A percentile compares a stretch with the other conserved stretches of the same genome.
These are phyloP conservation scores for Clarireedia monteithiana DNA, from an alignment of 2,329 filamentous ascomycete species.

Conservation along the genomic window DNA sequence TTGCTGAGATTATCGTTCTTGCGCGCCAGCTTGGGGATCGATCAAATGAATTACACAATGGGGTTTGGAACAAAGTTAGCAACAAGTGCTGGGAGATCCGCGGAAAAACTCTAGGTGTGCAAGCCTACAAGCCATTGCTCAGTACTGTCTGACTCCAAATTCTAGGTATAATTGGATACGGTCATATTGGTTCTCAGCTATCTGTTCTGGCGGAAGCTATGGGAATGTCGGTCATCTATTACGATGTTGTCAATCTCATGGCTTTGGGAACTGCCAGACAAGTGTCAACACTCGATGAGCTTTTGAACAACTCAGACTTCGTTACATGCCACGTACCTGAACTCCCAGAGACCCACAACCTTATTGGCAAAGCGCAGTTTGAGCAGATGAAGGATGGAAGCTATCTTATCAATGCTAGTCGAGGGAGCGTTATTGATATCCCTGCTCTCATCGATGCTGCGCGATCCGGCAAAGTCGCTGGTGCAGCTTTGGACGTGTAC, in stretches of 20 bases:
- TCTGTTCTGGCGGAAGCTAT: constrained; percentile 94
- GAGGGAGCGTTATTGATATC: constrained; percentile 91
- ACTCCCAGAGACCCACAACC: constrained; percentile 81
- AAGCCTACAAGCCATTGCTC: neutral
- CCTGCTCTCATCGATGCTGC: constrained; percentile 83
- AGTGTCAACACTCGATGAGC: constrained; percentile 65
- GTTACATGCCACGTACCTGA: constrained; percentile 93
- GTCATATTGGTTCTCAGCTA: constrained; percentile 92
- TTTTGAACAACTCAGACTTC: constrained; percentile 79
- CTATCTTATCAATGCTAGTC: constrained; percentile 93
- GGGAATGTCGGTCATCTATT: constrained; percentile 98
- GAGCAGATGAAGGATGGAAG: constrained; percentile 85
- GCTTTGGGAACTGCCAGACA: constrained; percentile 81
- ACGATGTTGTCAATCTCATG: constrained; percentile 92
- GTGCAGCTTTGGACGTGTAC: constrained; percentile 94
- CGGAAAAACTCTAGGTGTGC: constrained; percentile 81
- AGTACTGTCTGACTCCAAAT: neutral
- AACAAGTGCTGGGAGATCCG: constrained; percentile 95
- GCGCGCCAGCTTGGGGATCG: constrained; percentile 90
- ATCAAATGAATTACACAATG: constrained; percentile 87
- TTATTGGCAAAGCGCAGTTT: constrained; percentile 77
- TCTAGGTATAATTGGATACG: constrained; percentile 84
- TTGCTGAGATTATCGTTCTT: constrained; percentile 84
- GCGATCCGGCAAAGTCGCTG: constrained; percentile 78
- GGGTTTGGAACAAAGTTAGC: constrained; percentile 98